Evolutionary conservation across 768 basidiomycete species (phyloP).

Genomic region (Cystobasidium onofrii): DNA sequence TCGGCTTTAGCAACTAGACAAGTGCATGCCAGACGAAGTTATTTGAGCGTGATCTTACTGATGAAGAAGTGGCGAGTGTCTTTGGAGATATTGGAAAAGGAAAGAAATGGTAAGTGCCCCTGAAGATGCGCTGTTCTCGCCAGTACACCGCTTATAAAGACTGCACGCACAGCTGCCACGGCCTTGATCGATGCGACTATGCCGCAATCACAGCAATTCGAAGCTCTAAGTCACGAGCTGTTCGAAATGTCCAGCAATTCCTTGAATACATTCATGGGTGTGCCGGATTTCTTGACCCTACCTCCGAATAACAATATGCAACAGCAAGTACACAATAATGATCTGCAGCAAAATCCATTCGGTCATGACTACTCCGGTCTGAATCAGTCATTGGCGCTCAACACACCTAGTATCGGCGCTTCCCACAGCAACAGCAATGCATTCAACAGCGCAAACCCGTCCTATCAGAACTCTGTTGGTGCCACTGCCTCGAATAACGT

Average conservation of each 20-base stretch:
- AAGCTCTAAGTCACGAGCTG: conserved; percentile 13
- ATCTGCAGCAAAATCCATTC: not conserved
- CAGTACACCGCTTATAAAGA: not conserved
- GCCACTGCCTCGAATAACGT: not conserved
- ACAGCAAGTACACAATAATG: not conserved
- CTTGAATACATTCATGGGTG: not conserved
- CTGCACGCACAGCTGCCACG: not conserved
- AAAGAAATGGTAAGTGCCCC: not conserved
- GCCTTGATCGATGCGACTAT: not conserved
- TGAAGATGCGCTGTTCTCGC: not conserved
- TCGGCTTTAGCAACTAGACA: conserved; percentile 10
- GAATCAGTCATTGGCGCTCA: not conserved
- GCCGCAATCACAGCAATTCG: conserved; percentile 9
- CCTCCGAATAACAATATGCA: not conserved
- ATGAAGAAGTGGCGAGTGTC: conserved; percentile 21
- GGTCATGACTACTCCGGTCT: not conserved
- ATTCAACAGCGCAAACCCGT: not conserved
- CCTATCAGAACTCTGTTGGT: not conserved
- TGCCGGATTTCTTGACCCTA: not conserved
- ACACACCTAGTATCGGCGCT: not conserved
- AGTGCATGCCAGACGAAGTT: conserved; percentile 11
- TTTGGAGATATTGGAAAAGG: not conserved
- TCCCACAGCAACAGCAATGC: not conserved
- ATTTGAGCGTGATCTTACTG: not conserved
- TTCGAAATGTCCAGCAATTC: conserved; percentile 8